Evolutionary conservation across 2,329 filamentous ascomycete genomes (phyloP).

Genomic region (Parascedosporium putredinis): DNA sequence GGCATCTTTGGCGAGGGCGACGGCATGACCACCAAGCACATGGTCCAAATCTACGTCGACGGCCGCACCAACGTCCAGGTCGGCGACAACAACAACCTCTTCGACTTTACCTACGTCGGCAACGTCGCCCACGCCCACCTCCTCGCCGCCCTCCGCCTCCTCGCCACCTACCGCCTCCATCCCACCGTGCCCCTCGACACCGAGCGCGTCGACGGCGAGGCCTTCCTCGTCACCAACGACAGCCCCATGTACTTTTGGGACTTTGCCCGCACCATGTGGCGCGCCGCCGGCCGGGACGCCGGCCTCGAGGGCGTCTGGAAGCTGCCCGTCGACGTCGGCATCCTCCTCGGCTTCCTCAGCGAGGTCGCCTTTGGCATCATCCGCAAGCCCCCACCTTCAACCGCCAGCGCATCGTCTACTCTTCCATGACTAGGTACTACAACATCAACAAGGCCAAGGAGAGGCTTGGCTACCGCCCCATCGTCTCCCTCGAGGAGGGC

Average conservation of each 20-base stretch:
- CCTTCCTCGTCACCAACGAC: conserved; percentile 86
- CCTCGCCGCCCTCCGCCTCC: conserved; percentile 64
- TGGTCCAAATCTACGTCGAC: conserved; percentile 60
- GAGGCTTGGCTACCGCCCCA: conserved; percentile 58
- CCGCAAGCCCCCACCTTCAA: conserved; percentile 47
- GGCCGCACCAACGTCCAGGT: conserved; percentile 69
- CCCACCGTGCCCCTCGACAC: conserved; percentile 53
- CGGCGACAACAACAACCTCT: conserved; percentile 55
- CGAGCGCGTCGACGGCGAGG: conserved; percentile 72
- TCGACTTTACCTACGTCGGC: conserved; percentile 55
- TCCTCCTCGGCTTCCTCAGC: conserved; percentile 40
- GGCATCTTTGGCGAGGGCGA: conserved; percentile 91
- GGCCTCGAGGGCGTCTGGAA: conserved; percentile 46
- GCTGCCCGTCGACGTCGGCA: conserved; percentile 40
- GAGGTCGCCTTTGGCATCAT: conserved; percentile 41
- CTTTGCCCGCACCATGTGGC: conserved; percentile 71
- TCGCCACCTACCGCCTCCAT: conserved; percentile 42
- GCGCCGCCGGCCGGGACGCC: conserved; percentile 40
- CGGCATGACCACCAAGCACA: conserved; percentile 60
- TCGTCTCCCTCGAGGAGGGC: conserved; percentile 58
- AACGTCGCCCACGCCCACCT: conserved; percentile 68
- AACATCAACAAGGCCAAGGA: conserved; percentile 65
- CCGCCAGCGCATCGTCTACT: conserved; percentile 52
- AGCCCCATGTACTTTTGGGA: conserved; percentile 87
- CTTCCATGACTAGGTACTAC: conserved; percentile 68